These are phyloP conservation scores for Clonostachys chloroleuca DNA, from an alignment of 2,329 filamentous ascomycete species.

Conservation along the genomic window DNA sequence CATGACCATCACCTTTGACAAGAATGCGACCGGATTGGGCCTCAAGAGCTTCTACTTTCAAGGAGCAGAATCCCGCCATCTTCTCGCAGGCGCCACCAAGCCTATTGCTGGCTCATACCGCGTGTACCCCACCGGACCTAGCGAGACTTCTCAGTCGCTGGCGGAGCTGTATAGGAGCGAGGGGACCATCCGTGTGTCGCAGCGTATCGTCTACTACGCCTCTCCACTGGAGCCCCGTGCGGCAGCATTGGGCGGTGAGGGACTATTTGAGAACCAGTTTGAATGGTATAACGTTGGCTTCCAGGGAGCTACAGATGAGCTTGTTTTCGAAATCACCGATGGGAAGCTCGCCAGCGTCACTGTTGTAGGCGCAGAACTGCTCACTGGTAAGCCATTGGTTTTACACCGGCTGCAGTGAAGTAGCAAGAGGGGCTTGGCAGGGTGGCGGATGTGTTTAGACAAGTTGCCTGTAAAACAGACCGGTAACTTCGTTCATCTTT, in stretches of 20 bases:
- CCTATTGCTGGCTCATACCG: background rate
- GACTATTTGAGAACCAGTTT: background rate
- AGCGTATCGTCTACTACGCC: background rate
- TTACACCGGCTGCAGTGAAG: too few species aligned
- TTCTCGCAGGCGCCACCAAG: background rate
- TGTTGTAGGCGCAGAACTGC: too few species aligned
- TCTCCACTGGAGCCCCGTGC: background rate
- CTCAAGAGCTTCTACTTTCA: background rate
- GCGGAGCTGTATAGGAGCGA: background rate
- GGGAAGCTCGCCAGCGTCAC: background rate
- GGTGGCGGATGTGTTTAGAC: too few species aligned
- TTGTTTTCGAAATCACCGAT: background rate
- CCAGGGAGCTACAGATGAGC: background rate
- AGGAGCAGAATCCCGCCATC: background rate
- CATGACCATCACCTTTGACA: conserved; percentile 5
- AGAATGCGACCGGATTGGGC: background rate
- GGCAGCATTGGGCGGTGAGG: background rate
- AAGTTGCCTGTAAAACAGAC: too few species aligned
- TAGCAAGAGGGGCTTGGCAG: too few species aligned
- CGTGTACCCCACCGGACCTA: background rate
- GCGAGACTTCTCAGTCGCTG: background rate
- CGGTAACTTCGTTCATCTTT: too few species aligned
- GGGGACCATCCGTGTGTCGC: background rate
- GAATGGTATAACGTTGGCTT: background rate
- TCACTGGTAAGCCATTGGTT: too few species aligned